Percentiles rank a stretch among this genome's conserved stretches.
phyloP scores from a whole-genome alignment of 176 grass and related monocot genomes.

The Triticum aestivum region IWGSC_CS_RefSeq_v2.1 NC_057813.1:484377857-484378356 shows the following conservation, averaged over 20 bases:
- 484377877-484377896: too few species aligned
- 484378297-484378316: background rate
- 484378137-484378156: background rate
- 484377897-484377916: background rate
- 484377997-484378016: constrained; percentile 49
- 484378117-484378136: background rate
- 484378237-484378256: background rate
- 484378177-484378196: too few species aligned
- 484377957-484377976: constrained; percentile 56
- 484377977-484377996: constrained; percentile 70
- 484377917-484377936: background rate
- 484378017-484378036: background rate
- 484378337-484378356: background rate
- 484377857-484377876: background rate
- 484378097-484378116: background rate
- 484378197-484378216: background rate
- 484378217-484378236: background rate
- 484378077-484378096: constrained; percentile 28
- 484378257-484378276: too few species aligned
- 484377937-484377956: constrained; percentile 37
- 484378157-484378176: too few species aligned
- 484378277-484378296: too few species aligned
- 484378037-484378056: background rate
- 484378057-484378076: background rate
- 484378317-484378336: background rate